A percentile compares a stretch with the other conserved stretches of the same genome.
These are phyloP conservation scores for Proliferodiscus dingleyae DNA, from an alignment of 2,329 filamentous ascomycete species.

Conservation along the genomic window DNA sequence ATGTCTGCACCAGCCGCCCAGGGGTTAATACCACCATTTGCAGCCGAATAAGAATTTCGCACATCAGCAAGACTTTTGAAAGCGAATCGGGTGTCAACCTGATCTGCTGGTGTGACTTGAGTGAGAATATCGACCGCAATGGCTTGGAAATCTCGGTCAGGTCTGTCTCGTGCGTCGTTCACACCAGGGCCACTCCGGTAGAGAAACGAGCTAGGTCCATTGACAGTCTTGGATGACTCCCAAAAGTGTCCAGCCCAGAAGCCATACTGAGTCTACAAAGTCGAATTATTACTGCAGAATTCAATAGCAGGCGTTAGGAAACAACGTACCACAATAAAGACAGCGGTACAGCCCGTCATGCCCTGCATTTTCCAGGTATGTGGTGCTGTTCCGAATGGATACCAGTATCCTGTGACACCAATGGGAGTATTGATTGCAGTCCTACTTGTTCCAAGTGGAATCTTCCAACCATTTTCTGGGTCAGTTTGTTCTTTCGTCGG, in stretches of 20 bases:
- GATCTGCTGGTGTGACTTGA: background rate
- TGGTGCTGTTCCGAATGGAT: background rate
- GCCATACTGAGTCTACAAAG: background rate
- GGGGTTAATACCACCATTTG: no score
- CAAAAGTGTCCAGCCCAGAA: background rate
- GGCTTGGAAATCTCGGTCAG: background rate
- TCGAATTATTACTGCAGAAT: no score
- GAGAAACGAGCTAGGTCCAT: background rate
- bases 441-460: background rate
- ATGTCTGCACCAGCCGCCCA: no score
- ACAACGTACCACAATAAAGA: background rate
- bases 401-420: background rate
- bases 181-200: background rate
- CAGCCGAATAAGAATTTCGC: background rate
- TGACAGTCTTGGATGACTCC: background rate
- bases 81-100: no score
- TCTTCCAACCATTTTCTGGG: background rate
- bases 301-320: background rate
- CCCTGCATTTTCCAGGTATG: background rate
- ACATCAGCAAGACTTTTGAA: background rate
- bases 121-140: background rate
- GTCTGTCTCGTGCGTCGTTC: background rate
- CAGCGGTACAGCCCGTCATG: background rate
- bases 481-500: background rate
- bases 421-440: background rate